Percentiles rank a stretch among this genome's conserved stretches.
phyloP scores from a whole-genome alignment of 2,329 filamentous ascomycete species.

The Geosmithia putterillii region DNA sequence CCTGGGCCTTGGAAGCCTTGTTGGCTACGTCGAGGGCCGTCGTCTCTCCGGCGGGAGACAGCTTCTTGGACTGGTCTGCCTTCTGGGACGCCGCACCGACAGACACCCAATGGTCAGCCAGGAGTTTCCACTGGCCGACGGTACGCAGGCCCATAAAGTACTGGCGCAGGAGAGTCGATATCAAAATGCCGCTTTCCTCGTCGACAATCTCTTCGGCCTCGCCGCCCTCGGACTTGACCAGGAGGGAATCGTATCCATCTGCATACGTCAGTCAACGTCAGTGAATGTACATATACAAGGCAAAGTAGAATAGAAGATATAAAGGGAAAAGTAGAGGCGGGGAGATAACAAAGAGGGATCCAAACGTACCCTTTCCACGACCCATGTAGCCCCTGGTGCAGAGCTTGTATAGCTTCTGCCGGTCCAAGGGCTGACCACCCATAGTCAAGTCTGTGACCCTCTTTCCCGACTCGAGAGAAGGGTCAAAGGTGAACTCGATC shows the following conservation, averaged over 20 bases:
- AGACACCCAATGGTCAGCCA: conserved; percentile 55
- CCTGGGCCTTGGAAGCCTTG: neutral
- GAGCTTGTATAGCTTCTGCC: conserved; percentile 54
- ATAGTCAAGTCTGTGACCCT: conserved; percentile 54
- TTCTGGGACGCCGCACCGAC: conserved; percentile 43
- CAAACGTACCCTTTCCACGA: conserved; percentile 52
- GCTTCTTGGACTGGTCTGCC: too few species aligned
- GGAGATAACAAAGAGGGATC: too few species aligned
- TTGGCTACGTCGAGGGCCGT: conserved; percentile 9
- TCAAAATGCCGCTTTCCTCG: conserved; percentile 78
- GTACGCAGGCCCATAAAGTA: conserved; percentile 84
- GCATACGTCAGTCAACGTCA: conserved; percentile 5
- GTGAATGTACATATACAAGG: neutral
- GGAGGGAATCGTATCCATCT: conserved; percentile 68
- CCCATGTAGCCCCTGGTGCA: conserved; percentile 84
- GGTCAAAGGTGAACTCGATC: conserved; percentile 64
- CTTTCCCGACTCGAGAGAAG: conserved; percentile 42
- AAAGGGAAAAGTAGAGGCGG: neutral
- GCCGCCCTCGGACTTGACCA: conserved; percentile 67
- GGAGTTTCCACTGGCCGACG: conserved; percentile 66
- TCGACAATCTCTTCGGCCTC: conserved; percentile 65
- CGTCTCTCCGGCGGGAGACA: conserved; percentile 29
- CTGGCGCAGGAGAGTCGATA: conserved; percentile 76
- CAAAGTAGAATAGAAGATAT: neutral
- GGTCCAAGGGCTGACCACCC: conserved; percentile 46